These are phyloP conservation scores for Gnomoniopsis smithogilvyi DNA, from an alignment of 2,329 filamentous ascomycete genomes.

Conservation along the genomic window DNA sequence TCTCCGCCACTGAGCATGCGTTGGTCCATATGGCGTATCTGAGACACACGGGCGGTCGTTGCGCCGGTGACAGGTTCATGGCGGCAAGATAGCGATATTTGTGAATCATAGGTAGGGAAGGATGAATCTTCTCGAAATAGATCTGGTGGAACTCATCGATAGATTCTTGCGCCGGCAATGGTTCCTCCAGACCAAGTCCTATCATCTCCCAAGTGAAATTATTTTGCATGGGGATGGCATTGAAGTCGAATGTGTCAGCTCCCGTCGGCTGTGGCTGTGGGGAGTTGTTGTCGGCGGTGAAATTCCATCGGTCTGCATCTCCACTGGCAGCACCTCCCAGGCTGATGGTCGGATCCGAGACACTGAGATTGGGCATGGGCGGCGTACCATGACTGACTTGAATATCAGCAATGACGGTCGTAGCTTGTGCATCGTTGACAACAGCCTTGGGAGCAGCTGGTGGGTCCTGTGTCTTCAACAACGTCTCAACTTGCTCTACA, in stretches of 20 bases:
- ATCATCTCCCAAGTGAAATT: conserved; percentile 79
- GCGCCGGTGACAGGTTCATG: conserved; percentile 83
- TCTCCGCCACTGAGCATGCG: conserved; percentile 81
- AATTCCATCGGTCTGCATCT: conserved; percentile 54
- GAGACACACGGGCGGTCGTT: conserved; percentile 81
- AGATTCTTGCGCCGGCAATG: conserved; percentile 55
- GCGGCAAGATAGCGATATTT: conserved; percentile 81
- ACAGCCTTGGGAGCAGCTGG: conserved; percentile 10
- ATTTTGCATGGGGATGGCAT: conserved; percentile 47
- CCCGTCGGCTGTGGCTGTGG: conserved; percentile 33
- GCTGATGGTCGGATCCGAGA: conserved; percentile 45
- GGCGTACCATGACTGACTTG: conserved; percentile 32
- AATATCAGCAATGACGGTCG: conserved; percentile 19
- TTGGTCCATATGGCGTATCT: conserved; percentile 96
- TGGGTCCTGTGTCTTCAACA: conserved; percentile 76
- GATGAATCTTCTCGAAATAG: conserved; percentile 89
- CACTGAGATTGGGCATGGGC: conserved; percentile 32
- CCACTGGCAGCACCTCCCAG: conserved; percentile 37
- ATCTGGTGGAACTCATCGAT: conserved; percentile 84
- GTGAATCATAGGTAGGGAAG: conserved; percentile 84
- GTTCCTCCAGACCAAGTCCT: conserved; percentile 56
- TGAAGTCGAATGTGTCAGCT: conserved; percentile 59
- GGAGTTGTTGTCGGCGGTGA: conserved; percentile 53
- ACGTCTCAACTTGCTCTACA: conserved; percentile 85
- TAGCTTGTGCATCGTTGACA: conserved; percentile 24